Evolutionary conservation across 371 early-diverging fungal genomes (phyloP), one percentile per base, ranked within the genome.

Genomic region (Mucor velutinosus): DNA sequence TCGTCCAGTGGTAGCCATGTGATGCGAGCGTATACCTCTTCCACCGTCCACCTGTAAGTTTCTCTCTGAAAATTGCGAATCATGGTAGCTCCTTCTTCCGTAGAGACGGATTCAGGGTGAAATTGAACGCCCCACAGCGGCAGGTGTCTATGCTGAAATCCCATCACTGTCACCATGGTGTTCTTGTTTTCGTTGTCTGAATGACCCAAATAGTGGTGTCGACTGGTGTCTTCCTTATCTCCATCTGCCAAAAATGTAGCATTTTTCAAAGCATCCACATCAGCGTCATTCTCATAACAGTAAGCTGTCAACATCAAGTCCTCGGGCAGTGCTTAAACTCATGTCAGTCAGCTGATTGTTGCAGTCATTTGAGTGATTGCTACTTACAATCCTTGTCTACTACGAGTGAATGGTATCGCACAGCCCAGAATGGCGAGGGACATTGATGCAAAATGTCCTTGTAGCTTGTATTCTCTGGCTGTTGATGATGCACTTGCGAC

Each of bases 101-200:
- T 92, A 33, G 93, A 92, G 12, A 97, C 92, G 7, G 96, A 95
- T 79, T 98, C 99, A 7, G 99, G 99, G 76, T 98, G 99, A 71
- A 96, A 97, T 71, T 98, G 98, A 30, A 98, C 96, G 8, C 96
- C 95, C 85, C 90, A 95, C 10, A 95, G 73, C 17, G 96, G 96
- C 19, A 83, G 69, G 1, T 59, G 45, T 27, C 59, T 76, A 76
- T 96, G 97, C 45, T 87, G 80, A 59, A 98, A 76, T 0, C 89
- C 97, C 97, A 96, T 96, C 8, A 97, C 57, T 0, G 84, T 90
- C 0, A 82, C 80, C 7, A 64, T 63, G 19, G 32, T 27, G 32
- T 59, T 7, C 12, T 4, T 61, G 2, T 58, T 15, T 8, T 29
- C 45, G 32, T 55, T 29, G 21, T 60, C 51, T 5, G 59, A 60